phyloP scores from a whole-genome alignment of 495 filamentous ascomycete genomes.

The Pyronema domesticum region DNA sequence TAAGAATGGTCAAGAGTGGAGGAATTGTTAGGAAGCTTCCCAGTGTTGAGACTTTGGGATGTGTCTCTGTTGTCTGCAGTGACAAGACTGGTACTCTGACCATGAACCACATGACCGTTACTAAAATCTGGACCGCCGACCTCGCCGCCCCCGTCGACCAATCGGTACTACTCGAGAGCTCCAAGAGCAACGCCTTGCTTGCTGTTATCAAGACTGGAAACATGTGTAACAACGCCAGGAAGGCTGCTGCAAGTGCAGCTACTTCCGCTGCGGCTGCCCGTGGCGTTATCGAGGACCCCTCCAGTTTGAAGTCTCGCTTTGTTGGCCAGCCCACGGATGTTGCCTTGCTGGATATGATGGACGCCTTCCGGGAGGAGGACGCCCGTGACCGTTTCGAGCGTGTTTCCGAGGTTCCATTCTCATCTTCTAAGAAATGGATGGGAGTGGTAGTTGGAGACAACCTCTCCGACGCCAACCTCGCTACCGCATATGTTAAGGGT shows the following conservation, averaged over 20 bases:
- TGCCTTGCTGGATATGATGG: constrained; percentile 78
- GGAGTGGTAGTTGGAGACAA: constrained; percentile 62
- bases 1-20: constrained; percentile 82
- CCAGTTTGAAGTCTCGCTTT: constrained; percentile 52
- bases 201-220: constrained; percentile 76
- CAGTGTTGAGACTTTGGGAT: constrained; percentile 93
- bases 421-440: constrained; percentile 98
- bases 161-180: constrained; percentile 31
- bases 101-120: constrained; percentile 95
- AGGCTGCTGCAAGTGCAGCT: constrained; percentile 31
- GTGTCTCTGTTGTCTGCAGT: constrained; percentile 94
- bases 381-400: constrained; percentile 65
- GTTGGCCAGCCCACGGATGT: constrained; percentile 96
- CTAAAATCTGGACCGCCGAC: constrained; percentile 88
- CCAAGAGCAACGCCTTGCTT: constrained; percentile 8
- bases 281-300: constrained; percentile 5
- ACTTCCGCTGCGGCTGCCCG: constrained; percentile 16
- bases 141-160: constrained; percentile 45
- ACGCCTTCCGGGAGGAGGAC: constrained; percentile 68
- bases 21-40: constrained; percentile 91
- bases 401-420: constrained; percentile 76
- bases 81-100: constrained; percentile 97
- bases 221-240: constrained; percentile 83
- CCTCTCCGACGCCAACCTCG: constrained; percentile 26
- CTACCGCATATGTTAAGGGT: constrained; percentile 76